phyloP scores from a whole-genome alignment of 768 basidiomycete species.

The Tephrocybe sp. region DNA sequence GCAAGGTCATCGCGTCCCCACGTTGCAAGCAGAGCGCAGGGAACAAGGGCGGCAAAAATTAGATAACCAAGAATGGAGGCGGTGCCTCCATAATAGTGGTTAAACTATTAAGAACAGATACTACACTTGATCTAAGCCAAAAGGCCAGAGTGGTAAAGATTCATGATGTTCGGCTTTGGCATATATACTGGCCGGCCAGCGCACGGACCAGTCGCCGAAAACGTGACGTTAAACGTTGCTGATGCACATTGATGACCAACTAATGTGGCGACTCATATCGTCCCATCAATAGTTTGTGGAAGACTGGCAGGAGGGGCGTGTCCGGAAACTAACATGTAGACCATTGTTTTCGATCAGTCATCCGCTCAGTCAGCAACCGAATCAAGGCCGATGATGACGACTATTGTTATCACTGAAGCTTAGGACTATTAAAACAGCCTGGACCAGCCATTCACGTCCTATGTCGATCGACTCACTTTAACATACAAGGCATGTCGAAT shows the following conservation, averaged over 20 bases:
- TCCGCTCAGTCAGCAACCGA: background rate
- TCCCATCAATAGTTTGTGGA: no score
- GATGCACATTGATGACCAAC: no score
- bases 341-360: no score
- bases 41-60: conserved; percentile 50
- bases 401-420: background rate
- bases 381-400: no score
- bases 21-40: conserved; percentile 60
- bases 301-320: no score
- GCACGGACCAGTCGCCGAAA: conserved; percentile 17
- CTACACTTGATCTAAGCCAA: conserved; percentile 98
- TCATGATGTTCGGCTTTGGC: background rate
- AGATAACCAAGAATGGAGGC: conserved; percentile 58
- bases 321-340: no score
- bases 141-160: conserved; percentile 85
- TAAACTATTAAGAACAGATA: conserved; percentile 94
- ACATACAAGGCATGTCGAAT: background rate
- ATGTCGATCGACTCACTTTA: background rate
- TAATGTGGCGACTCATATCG: no score
- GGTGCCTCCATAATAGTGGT: conserved; percentile 61
- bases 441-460: background rate
- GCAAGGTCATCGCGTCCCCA: conserved; percentile 54
- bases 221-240: background rate
- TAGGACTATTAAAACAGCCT: background rate
- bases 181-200: conserved; percentile 8